Percentiles rank a stretch among this genome's conserved stretches.
These are phyloP conservation scores for Curvularia sp. DNA, from an alignment of 2,329 filamentous ascomycete genomes.

Conservation along the genomic window DNA sequence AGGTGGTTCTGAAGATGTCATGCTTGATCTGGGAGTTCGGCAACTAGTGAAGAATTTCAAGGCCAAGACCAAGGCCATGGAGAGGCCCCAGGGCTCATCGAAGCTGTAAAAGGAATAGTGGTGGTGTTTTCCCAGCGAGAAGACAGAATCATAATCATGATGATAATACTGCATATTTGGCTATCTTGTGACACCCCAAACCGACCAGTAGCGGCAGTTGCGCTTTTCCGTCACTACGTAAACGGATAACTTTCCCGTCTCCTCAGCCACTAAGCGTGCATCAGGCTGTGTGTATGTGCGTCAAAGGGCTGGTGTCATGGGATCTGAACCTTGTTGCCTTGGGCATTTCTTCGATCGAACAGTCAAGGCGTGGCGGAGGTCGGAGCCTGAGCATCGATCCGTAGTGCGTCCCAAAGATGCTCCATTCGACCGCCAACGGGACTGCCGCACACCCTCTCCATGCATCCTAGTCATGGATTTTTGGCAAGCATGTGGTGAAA, in stretches of 20 bases:
- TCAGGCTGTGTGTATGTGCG: neutral
- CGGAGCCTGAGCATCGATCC: neutral
- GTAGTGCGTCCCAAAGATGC: neutral
- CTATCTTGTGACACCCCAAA: neutral
- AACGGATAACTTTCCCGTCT: neutral
- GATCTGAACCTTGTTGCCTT: neutral
- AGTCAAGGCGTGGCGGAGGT: neutral
- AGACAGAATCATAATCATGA: neutral
- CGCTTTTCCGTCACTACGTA: neutral
- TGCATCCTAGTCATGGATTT: neutral
- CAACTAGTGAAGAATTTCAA: conserved; percentile 75
- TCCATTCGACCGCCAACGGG: neutral
- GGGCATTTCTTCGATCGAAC: neutral
- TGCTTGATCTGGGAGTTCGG: conserved; percentile 72
- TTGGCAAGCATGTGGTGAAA: neutral
- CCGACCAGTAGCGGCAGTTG: neutral
- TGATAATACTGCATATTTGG: neutral
- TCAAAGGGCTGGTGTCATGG: neutral
- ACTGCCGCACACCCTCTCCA: neutral
- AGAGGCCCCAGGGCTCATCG: conserved; percentile 52
- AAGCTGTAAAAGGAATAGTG: conserved; percentile 48
- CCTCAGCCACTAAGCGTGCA: neutral
- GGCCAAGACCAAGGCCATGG: conserved; percentile 62
- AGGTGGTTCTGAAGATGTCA: conserved; percentile 75
- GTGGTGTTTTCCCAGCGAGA: neutral